These are phyloP conservation scores for Aspergillus nanangensis DNA, from an alignment of 495 filamentous ascomycete genomes.

Conservation along the genomic window DNA sequence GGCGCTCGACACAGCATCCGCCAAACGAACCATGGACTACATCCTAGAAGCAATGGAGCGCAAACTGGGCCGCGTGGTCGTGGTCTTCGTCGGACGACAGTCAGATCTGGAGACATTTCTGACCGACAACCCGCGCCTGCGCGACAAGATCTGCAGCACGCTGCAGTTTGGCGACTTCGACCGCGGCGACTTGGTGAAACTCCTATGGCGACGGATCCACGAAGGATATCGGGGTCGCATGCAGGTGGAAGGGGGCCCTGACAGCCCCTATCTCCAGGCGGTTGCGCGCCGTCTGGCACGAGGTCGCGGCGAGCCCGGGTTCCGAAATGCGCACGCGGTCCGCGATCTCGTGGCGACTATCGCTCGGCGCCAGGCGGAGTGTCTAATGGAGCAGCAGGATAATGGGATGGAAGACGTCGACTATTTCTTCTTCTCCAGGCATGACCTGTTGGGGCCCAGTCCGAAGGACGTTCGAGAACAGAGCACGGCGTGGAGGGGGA, in stretches of 20 bases:
- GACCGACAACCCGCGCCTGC: slow-evolving; percentile 60
- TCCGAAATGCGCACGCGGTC: slow-evolving; percentile 37
- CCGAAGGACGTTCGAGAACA: slow-evolving; percentile 4
- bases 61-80: slow-evolving; percentile 55
- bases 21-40: slow-evolving; percentile 6
- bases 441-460: slow-evolving; percentile 13
- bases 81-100: slow-evolving; percentile 63
- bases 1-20: slow-evolving; percentile 7
- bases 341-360: slow-evolving; percentile 9
- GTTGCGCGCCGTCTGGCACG: slow-evolving; percentile 51
- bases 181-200: slow-evolving; percentile 20
- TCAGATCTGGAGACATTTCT: slow-evolving; percentile 67
- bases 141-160: slow-evolving; percentile 54
- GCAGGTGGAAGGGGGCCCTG: slow-evolving; percentile 49
- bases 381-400: slow-evolving; percentile 37
- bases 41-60: slow-evolving; percentile 10
- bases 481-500: slow-evolving; percentile 9
- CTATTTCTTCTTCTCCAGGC: slow-evolving; percentile 15
- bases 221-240: slow-evolving; percentile 39
- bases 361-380: slow-evolving; percentile 43
- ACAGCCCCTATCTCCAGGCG: slow-evolving; percentile 56
- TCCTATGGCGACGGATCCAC: slow-evolving; percentile 7
- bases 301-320: slow-evolving; percentile 48
- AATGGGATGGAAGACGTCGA: slow-evolving; percentile 13
- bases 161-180: slow-evolving; percentile 60